Evolutionary conservation across 202 grass and related monocot genomes (phyloP), one percentile per base, ranked within the genome.

Genomic region (Elaeis oleifera): DNA sequence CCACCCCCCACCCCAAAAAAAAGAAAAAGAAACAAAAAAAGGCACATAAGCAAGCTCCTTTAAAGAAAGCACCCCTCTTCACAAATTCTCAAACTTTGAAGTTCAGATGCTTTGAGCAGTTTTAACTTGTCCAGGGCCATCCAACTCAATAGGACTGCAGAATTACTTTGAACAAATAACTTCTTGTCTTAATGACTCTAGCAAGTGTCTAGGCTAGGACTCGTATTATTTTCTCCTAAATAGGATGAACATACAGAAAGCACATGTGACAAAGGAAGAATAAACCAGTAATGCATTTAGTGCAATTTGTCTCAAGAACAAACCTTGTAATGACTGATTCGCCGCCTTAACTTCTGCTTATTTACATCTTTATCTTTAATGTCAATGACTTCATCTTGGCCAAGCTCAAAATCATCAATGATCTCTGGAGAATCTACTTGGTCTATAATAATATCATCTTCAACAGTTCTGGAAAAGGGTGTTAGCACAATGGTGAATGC

Each of bases 281-380:
- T 14, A 68, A 73, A 44, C 36, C 36, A 44, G 9, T 44, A 44
- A 44, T 44, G 36, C 36, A 44, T 13, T 44, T 44, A 44, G 11
- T 13, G 6, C 8, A 44, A 14, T 9, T 14, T 44, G 36, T 13
- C 36, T 18, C 13, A 73, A 56, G 13, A 65, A 77, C 67, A 60
- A 49, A 99, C 94, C 80, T 99, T 89, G 64, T 99, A 87, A 39
- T 94, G 94, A 23, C 51, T 64, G 64, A 90, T 78, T 70, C 94
- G 78, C 14, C 94, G 66, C 66, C 17, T 81, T 62, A 99, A 81
- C 81, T 89, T 99, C 64, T 86, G 75, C 78, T 86, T 86, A 63
- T 99, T 94, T 51, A 86, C 82, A 72, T 73, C 80, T 75, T 94
- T 99, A 75, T 94, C 85, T 71, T 99, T 94, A 58, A 94, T 99